These are phyloP conservation scores for Tolypocladium capitatum DNA, from an alignment of 2,329 filamentous ascomycete genomes.

Conservation along the genomic window DNA sequence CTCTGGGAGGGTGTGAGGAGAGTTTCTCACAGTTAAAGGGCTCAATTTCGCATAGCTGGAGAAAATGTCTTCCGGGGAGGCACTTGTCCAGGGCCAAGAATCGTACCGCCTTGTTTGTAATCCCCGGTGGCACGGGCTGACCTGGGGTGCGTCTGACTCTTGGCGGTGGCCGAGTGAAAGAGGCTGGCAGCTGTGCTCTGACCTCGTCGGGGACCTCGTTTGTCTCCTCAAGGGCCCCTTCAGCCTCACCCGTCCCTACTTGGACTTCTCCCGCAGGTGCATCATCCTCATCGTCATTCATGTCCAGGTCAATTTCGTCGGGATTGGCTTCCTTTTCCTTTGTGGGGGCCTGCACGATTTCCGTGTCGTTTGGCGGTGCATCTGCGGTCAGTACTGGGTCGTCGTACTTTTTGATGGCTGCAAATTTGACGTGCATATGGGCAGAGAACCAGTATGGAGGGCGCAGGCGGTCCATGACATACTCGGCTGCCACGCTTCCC, in stretches of 20 bases:
- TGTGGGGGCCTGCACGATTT: not conserved
- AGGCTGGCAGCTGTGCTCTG: constrained; percentile 61
- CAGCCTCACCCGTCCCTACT: not conserved
- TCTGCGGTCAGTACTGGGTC: constrained; percentile 12
- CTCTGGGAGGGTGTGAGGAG: constrained; percentile 7
- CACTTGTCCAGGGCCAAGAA: constrained; percentile 93
- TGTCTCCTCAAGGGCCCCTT: constrained; percentile 3
- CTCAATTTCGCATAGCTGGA: constrained; percentile 60
- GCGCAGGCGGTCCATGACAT: constrained; percentile 67
- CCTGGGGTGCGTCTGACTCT: constrained; percentile 30
- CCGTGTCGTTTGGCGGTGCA: not conserved
- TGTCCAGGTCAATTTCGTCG: constrained; percentile 59
- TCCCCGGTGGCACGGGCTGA: constrained; percentile 54
- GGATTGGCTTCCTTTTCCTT: constrained; percentile 34
- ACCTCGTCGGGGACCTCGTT: constrained; percentile 46
- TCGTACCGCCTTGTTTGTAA: constrained; percentile 64
- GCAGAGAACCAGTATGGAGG: constrained; percentile 88
- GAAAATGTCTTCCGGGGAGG: constrained; percentile 62
- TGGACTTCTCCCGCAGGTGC: constrained; percentile 1
- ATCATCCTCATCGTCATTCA: constrained; percentile 29
- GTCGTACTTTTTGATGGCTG: constrained; percentile 50
- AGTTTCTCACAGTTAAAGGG: constrained; percentile 26
- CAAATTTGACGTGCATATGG: constrained; percentile 81
- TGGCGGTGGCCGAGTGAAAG: constrained; percentile 41
- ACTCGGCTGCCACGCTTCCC: constrained; percentile 66